A percentile compares a stretch with the other conserved stretches of the same genome.
phyloP scores from a whole-genome alignment of 2,329 filamentous ascomycete genomes.

The Claviceps digitariae region DNA sequence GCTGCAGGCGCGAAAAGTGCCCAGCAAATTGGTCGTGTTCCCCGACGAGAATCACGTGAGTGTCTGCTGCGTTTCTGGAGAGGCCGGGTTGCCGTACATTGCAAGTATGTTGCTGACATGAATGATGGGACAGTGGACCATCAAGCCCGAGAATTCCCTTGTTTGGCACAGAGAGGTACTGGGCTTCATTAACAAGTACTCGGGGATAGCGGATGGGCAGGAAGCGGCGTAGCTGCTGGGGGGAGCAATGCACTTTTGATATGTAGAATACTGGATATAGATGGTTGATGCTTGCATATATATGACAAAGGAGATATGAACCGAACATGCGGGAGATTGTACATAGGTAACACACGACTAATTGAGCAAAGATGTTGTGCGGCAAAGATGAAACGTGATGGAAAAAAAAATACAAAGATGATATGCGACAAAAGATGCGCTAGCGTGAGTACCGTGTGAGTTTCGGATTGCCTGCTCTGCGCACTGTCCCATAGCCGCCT shows the following conservation, averaged over 20 bases:
- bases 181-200: constrained; percentile 58
- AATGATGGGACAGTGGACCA: constrained; percentile 48
- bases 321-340: no score
- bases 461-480: no score
- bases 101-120: neutral
- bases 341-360: no score
- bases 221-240: neutral
- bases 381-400: no score
- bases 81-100: neutral
- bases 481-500: no score
- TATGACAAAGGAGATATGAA: no score
- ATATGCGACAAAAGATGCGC: no score
- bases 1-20: constrained; percentile 59
- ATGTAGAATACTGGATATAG: neutral
- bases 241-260: neutral
- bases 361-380: no score
- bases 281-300: neutral
- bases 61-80: neutral
- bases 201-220: constrained; percentile 24
- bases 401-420: neutral
- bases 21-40: constrained; percentile 69
- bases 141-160: constrained; percentile 83
- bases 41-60: constrained; percentile 54
- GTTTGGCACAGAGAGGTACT: constrained; percentile 83
- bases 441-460: no score